These are phyloP conservation scores for Stagonosporopsis vannaccii DNA, from an alignment of 2,329 filamentous ascomycete genomes.

Conservation along the genomic window DNA sequence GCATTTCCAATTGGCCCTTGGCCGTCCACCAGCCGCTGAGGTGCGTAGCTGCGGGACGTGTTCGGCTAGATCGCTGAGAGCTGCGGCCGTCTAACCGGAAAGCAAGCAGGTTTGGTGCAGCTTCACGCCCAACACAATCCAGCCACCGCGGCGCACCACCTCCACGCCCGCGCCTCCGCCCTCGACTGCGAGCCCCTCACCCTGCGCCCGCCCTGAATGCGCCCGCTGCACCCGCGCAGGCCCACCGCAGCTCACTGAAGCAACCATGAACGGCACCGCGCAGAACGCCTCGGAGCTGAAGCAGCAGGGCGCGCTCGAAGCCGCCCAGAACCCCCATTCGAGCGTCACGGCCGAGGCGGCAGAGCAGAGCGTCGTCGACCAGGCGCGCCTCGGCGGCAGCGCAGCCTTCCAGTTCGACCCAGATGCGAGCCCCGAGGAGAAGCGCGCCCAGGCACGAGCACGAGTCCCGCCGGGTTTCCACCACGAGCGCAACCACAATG, in stretches of 20 bases:
- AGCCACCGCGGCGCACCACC: neutral
- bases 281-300: slow-evolving; percentile 70
- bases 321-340: slow-evolving; percentile 74
- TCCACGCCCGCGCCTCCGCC: neutral
- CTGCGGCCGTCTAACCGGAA: slow-evolving; percentile 6
- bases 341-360: slow-evolving; percentile 73
- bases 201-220: slow-evolving; percentile 7
- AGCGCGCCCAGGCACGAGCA: slow-evolving; percentile 78
- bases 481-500: slow-evolving; percentile 67
- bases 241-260: slow-evolving; percentile 4
- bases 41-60: slow-evolving; percentile 14
- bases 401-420: slow-evolving; percentile 87
- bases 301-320: slow-evolving; percentile 80
- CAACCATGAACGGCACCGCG: slow-evolving; percentile 23
- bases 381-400: slow-evolving; percentile 80
- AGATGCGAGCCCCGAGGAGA: slow-evolving; percentile 81
- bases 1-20: neutral
- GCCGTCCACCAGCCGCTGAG: neutral
- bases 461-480: slow-evolving; percentile 70
- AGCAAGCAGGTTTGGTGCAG: slow-evolving; percentile 31
- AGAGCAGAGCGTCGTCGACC: slow-evolving; percentile 75
- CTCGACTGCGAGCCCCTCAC: slow-evolving; percentile 1
- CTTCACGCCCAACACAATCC: slow-evolving; percentile 9
- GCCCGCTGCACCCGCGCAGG: slow-evolving; percentile 19
- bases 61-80: slow-evolving; percentile 7